phyloP scores from a whole-genome alignment of 1,284 basidiomycete species.

The Ceraceosorus bombacis region DNA sequence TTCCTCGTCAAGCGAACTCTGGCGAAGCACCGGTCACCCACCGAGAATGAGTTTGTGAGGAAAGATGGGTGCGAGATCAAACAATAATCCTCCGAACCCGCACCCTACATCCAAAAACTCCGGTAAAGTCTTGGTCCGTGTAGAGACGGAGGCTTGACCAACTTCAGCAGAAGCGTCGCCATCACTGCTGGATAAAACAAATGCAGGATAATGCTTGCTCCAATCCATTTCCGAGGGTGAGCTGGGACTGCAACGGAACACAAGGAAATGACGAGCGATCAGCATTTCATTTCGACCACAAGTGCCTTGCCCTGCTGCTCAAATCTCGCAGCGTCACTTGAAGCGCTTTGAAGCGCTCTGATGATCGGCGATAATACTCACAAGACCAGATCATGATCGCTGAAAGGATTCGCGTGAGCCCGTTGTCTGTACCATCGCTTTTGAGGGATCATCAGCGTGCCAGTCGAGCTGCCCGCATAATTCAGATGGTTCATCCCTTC shows the following conservation, averaged over 20 bases:
- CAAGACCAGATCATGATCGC: conserved; percentile 86
- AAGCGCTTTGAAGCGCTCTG: too few relatives aligned
- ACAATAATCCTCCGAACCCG: conserved; percentile 90
- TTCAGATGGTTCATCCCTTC: too few relatives aligned
- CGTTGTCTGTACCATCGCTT: conserved; percentile 95
- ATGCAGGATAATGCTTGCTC: conserved; percentile 73
- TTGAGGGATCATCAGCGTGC: conserved; percentile 51
- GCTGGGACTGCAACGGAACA: conserved; percentile 55
- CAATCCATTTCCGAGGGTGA: conserved; percentile 75
- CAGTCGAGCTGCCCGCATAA: background rate
- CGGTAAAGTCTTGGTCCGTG: conserved; percentile 50
- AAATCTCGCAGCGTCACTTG: background rate
- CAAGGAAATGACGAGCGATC: background rate
- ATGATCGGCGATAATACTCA: conserved; percentile 19
- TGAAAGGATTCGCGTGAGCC: conserved; percentile 96
- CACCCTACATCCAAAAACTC: conserved; percentile 97
- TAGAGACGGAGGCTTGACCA: conserved; percentile 45
- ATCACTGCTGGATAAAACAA: conserved; percentile 48
- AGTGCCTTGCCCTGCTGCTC: background rate
- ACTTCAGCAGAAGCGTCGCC: background rate
- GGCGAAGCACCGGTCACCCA: too few relatives aligned
- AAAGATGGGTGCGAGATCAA: conserved; percentile 80
- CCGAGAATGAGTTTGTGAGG: conserved; percentile 87
- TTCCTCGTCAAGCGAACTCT: too few relatives aligned
- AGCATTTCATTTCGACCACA: background rate